These are phyloP conservation scores for Incumbomyces delicatus DNA, from an alignment of 2,329 filamentous ascomycete genomes.

Conservation along the genomic window DNA sequence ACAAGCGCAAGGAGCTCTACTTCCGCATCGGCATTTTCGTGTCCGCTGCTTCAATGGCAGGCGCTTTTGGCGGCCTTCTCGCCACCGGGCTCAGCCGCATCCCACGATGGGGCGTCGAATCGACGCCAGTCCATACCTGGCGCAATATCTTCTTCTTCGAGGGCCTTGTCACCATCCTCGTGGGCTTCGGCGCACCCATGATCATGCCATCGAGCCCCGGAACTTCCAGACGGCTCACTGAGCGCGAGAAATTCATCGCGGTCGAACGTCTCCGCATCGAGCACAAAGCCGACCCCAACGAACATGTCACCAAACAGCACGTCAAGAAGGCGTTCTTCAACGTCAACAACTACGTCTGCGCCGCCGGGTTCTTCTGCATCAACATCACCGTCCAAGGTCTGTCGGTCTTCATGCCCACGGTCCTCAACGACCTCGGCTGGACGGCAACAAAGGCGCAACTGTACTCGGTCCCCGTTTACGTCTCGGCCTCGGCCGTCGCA, in stretches of 20 bases:
- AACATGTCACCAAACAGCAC: conserved; percentile 14
- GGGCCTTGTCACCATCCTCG: conserved; percentile 49
- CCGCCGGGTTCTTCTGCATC: conserved; percentile 45
- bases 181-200: conserved; percentile 46
- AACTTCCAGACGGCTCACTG: conserved; percentile 1
- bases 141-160: conserved; percentile 57
- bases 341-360: conserved; percentile 17
- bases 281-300: conserved; percentile 12
- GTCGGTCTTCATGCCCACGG: conserved; percentile 55
- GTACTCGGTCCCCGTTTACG: conserved; percentile 61
- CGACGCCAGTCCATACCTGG: conserved; percentile 49
- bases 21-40: conserved; percentile 48
- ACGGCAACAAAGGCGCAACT: conserved; percentile 58
- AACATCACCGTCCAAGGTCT: conserved; percentile 58
- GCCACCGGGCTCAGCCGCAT: conserved; percentile 47
- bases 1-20: conserved; percentile 48
- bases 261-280: background rate
- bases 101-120: conserved; percentile 45
- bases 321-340: conserved; percentile 18
- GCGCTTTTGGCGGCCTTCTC: conserved; percentile 63
- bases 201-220: conserved; percentile 28
- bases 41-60: conserved; percentile 57
- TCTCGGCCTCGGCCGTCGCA: conserved; percentile 55
- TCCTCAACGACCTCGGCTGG: conserved; percentile 59
- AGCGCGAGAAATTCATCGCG: conserved; percentile 25